These are phyloP conservation scores for Lentinus brumalis DNA, from an alignment of 768 basidiomycete genomes.

Conservation along the genomic window DNA sequence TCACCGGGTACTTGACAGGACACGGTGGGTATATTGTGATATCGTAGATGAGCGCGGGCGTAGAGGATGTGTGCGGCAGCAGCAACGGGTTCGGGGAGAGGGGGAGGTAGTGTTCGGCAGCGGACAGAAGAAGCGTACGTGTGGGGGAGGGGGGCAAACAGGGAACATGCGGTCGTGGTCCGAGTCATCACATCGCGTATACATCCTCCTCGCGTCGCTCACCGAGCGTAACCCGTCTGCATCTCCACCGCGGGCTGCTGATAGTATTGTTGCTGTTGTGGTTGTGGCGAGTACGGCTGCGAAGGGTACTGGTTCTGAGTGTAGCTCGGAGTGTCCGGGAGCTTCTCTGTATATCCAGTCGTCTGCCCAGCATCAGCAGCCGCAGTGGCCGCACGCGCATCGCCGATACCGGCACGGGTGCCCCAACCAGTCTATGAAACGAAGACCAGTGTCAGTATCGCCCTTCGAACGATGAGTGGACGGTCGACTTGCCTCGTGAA, in stretches of 20 bases:
- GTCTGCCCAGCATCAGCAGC: slow-evolving; percentile 51
- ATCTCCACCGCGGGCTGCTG: slow-evolving; percentile 33
- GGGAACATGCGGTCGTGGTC: not conserved
- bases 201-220: slow-evolving; percentile 5
- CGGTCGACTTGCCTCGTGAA: slow-evolving; percentile 73
- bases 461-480: not conserved
- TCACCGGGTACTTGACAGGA: slow-evolving; percentile 8
- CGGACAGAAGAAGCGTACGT: not conserved
- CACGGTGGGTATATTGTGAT: slow-evolving; percentile 21
- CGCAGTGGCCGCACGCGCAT: slow-evolving; percentile 74
- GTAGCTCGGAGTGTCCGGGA: slow-evolving; percentile 26
- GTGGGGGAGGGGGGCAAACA: not conserved
- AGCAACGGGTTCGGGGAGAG: not conserved
- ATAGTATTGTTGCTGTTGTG: slow-evolving; percentile 7
- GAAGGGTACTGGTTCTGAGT: slow-evolving; percentile 14
- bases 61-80: slow-evolving; percentile 8
- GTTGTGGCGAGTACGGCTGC: slow-evolving; percentile 12
- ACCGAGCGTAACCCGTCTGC: slow-evolving; percentile 30
- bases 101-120: not conserved
- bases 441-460: not conserved
- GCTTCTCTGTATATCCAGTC: slow-evolving; percentile 24
- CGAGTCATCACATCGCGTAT: slow-evolving; percentile 7
- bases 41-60: slow-evolving; percentile 15
- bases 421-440: slow-evolving; percentile 82
- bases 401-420: slow-evolving; percentile 91